Evolutionary conservation across 805 yeast genomes (phyloP).

Genomic region (Metschnikowia kofuensis): DNA sequence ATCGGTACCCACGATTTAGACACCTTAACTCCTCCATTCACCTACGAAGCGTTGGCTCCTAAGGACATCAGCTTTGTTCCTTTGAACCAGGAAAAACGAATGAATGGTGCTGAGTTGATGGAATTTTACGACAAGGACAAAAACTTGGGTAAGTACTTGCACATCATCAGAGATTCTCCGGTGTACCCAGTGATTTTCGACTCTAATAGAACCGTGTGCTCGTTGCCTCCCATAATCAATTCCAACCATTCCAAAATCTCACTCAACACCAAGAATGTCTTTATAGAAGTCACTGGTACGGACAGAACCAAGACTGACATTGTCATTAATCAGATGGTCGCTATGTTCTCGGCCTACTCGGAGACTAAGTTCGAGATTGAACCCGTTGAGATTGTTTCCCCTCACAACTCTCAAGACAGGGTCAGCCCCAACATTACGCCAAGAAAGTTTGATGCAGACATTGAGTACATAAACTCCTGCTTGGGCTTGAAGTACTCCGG

Average conservation of each 20-base stretch:
- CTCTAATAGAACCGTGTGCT: constrained; percentile 69
- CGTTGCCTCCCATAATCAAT: constrained; percentile 96
- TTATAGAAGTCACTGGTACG: constrained; percentile 92
- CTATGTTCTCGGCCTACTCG: constrained; percentile 93
- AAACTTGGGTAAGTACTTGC: constrained; percentile 84
- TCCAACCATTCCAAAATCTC: constrained; percentile 87
- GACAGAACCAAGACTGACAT: constrained; percentile 92
- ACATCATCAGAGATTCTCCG: constrained; percentile 82
- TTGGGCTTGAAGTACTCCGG: constrained; percentile 76
- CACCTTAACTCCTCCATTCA: constrained; percentile 74
- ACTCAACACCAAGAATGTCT: constrained; percentile 79
- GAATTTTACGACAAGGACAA: constrained; percentile 89
- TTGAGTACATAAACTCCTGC: constrained; percentile 85
- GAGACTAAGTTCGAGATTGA: constrained; percentile 80
- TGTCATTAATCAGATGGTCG: constrained; percentile 87
- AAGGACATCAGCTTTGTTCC: constrained; percentile 72
- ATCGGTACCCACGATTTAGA: constrained; percentile 97
- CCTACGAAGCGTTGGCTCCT: constrained; percentile 83
- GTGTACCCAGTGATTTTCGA: constrained; percentile 90
- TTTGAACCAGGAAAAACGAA: constrained; percentile 62
- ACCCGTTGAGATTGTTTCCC: constrained; percentile 81
- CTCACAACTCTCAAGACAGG: constrained; percentile 75
- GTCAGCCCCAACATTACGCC: constrained; percentile 69
- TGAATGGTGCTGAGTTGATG: constrained; percentile 77
- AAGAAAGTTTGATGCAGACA: constrained; percentile 70